A percentile compares a stretch with the other conserved stretches of the same genome.
phyloP scores from a whole-genome alignment of 208 protist species.

The Crithidia acanthocephali region DNA sequence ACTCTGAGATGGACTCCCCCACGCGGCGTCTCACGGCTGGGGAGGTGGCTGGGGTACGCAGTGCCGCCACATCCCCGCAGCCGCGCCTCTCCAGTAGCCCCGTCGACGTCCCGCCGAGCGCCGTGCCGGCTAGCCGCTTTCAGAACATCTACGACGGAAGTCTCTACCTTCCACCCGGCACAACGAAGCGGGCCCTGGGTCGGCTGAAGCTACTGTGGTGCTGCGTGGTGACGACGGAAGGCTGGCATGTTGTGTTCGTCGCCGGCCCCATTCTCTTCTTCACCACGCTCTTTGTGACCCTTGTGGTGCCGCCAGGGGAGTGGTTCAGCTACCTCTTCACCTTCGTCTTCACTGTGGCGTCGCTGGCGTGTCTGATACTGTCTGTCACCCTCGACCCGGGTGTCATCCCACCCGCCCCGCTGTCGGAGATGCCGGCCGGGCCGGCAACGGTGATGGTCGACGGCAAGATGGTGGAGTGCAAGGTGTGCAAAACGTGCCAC shows the following conservation, averaged over 20 bases:
- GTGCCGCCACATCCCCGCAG: background rate
- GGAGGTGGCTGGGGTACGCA: background rate
- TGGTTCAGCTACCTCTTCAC: slow-evolving; percentile 54
- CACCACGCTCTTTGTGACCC: slow-evolving; percentile 43
- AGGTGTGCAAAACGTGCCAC: slow-evolving; percentile 84
- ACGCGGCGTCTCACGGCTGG: background rate
- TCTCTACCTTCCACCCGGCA: slow-evolving; percentile 22
- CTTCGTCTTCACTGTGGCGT: slow-evolving; percentile 32
- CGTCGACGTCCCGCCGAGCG: slow-evolving; percentile 23
- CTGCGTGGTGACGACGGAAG: slow-evolving; percentile 49
- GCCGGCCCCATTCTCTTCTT: slow-evolving; percentile 42
- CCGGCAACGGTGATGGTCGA: slow-evolving; percentile 38
- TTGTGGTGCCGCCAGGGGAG: slow-evolving; percentile 59
- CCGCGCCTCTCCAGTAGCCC: background rate
- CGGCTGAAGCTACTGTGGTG: slow-evolving; percentile 41
- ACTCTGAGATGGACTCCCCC: background rate
- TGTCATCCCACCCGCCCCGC: slow-evolving; percentile 61
- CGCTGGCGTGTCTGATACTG: slow-evolving; percentile 55
- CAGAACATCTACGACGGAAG: slow-evolving; percentile 15
- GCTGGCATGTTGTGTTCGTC: slow-evolving; percentile 47
- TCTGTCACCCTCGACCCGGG: slow-evolving; percentile 74
- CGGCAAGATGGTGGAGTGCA: slow-evolving; percentile 50
- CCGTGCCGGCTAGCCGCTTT: slow-evolving; percentile 18
- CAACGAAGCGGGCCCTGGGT: slow-evolving; percentile 59
- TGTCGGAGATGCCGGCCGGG: slow-evolving; percentile 11